Base-by-base conservation (phyloP, 306 rosid genomes). In the Coriaria nepalensis region DNA sequence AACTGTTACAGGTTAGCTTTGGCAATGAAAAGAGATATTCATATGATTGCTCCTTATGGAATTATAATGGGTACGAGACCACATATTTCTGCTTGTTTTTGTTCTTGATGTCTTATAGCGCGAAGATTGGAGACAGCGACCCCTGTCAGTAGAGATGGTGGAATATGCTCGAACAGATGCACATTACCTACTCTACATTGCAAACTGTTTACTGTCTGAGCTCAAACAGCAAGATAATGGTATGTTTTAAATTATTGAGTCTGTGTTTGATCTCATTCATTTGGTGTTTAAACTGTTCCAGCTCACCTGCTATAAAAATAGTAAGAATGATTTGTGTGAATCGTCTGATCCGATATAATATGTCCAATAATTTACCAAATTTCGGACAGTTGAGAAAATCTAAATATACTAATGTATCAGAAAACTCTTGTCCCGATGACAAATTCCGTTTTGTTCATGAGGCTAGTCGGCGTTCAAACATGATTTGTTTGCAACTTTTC, bases 61-160 rank as follows among this genome's bases (percentile, higher is more conserved):
- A 20, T 20, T 1, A 20, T 20, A 20, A 20, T 20, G 29, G 29
- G 29, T 20, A 38, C 6, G 13, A 47, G 35, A 42, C 42, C 47
- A 11, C n/a, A 68, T 29, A 43, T 35, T 43, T 10, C 47, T 51
- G 34, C 52, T 39, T 50, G 13, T 49, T 40, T 49, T 37, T 51
- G 52, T 14, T 52, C 14, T 49, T 62, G 32, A 46, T 35, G 52
- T 45, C 61, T 73, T 68, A 65, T 64, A 84, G 97, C 93, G 95
- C 47, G 97, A 81, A 84, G 95, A 90, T 50, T 90, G 97, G 97
- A 81, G 97, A 53, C 93, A 77, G 49, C 93, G 97, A 29, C 97
- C 95, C 56, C 74, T 90, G 50, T 69, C 95, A 11, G 59, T 38
- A 20, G 95, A 81, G 71, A 84, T 84, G 97, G 73, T 81, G 59